Evolutionary conservation across 2,329 filamentous ascomycete species (phyloP).

Genomic region (Ceratocystis papillata): DNA sequence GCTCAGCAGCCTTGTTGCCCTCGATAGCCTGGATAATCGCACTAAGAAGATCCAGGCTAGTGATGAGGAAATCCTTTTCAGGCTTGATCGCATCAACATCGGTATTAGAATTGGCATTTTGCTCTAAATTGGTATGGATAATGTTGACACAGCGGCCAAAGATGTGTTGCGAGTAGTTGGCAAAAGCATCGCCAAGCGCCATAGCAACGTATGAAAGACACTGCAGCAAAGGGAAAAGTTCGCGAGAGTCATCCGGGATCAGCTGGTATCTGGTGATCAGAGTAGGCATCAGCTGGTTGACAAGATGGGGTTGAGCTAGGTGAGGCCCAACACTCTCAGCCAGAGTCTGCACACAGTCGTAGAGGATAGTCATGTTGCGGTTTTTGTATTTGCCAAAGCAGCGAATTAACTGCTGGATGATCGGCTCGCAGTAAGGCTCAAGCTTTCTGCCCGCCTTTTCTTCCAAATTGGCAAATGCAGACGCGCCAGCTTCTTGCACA

Average conservation of each 20-base stretch:
- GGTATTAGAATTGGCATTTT: constrained; percentile 57
- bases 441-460: constrained; percentile 78
- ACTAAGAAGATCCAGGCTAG: constrained; percentile 84
- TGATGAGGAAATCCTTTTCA: constrained; percentile 95
- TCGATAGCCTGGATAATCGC: constrained; percentile 86
- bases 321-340: constrained; percentile 80
- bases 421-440: constrained; percentile 76
- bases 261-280: constrained; percentile 80
- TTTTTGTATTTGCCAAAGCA: constrained; percentile 97
- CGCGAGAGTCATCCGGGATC: constrained; percentile 77
- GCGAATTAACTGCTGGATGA: constrained; percentile 80
- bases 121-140: constrained; percentile 82
- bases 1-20: constrained; percentile 57
- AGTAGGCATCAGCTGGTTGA: constrained; percentile 81
- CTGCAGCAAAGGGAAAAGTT: constrained; percentile 90
- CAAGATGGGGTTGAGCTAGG: constrained; percentile 69
- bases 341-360: constrained; percentile 95
- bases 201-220: constrained; percentile 90
- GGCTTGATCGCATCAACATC: constrained; percentile 63
- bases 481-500: constrained; percentile 91
- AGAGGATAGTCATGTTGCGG: constrained; percentile 96
- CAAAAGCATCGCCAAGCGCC: constrained; percentile 70
- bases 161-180: constrained; percentile 74
- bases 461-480: constrained; percentile 89
- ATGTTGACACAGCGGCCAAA: constrained; percentile 83